Percentiles rank a stretch among this genome's conserved stretches.
These are phyloP conservation scores for Suhomyces xylopsoci DNA, from an alignment of 805 yeast genomes.

Conservation along the genomic window DNA sequence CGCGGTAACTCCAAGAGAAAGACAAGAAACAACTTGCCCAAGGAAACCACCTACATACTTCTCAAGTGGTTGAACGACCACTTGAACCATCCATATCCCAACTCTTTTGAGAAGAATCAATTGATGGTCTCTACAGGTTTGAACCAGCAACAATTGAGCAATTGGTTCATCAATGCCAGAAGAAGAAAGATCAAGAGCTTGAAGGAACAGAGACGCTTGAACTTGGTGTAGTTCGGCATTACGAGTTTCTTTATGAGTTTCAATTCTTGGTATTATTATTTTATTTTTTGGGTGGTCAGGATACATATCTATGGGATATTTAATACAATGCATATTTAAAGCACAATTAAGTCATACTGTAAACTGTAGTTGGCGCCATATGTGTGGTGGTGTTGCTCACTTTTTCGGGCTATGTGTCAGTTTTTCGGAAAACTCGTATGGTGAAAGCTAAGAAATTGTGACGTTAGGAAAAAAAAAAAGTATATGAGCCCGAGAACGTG, in stretches of 20 bases:
- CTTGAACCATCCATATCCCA: conserved; percentile 80
- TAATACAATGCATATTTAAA: not conserved
- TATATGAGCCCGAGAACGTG: not conserved
- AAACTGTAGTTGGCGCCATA: not conserved
- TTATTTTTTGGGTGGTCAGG: not conserved
- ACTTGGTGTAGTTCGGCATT: conserved; percentile 6
- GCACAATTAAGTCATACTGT: not conserved
- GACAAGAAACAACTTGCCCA: conserved; percentile 71
- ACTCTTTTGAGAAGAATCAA: conserved; percentile 70
- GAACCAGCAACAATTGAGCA: conserved; percentile 75
- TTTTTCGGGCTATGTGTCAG: not conserved
- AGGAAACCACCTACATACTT: conserved; percentile 69
- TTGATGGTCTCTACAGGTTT: conserved; percentile 70
- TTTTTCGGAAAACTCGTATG: not conserved
- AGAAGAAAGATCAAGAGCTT: conserved; percentile 62
- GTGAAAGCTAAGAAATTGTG: not conserved
- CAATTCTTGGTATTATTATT: not conserved
- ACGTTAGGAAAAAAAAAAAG: not conserved
- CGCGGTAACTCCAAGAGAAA: conserved; percentile 22
- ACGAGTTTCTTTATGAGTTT: not conserved
- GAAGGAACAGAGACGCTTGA: conserved; percentile 34
- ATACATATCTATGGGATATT: conserved; percentile 1
- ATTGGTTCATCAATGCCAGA: conserved; percentile 88
- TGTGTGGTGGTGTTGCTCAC: not conserved
- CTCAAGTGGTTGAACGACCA: conserved; percentile 74